Percentiles rank a stretch among this genome's conserved stretches.
These are phyloP conservation scores for Babesia ovis DNA, from an alignment of 169 alveolate species.

Conservation along the genomic window DNA sequence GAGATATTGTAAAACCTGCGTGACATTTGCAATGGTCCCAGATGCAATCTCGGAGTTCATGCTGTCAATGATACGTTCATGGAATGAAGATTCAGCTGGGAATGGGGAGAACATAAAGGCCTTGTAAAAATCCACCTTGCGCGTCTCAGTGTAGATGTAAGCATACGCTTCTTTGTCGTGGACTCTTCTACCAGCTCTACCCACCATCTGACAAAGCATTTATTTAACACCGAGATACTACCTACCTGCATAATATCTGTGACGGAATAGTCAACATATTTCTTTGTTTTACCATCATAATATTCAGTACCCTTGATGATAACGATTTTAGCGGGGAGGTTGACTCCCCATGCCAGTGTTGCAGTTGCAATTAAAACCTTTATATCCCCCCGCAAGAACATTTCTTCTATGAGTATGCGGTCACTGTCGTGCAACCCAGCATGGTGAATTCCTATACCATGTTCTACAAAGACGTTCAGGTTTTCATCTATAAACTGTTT, in stretches of 20 bases:
- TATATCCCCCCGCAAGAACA: constrained; percentile 90
- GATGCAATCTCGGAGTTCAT: constrained; percentile 97
- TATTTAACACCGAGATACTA: background rate
- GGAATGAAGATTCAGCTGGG: constrained; percentile 96
- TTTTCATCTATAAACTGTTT: constrained; percentile 81
- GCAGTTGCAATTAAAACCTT: constrained; percentile 96
- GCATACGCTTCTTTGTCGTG: constrained; percentile 96
- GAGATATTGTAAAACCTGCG: constrained; percentile 81
- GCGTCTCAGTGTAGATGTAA: constrained; percentile 92
- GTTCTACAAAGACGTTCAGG: constrained; percentile 84
- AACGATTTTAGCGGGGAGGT: constrained; percentile 98
- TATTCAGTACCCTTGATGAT: constrained; percentile 89
- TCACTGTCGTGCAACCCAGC: constrained; percentile 81
- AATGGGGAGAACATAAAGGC: constrained; percentile 97
- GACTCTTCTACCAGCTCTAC: constrained; percentile 99
- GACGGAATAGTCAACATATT: constrained; percentile 66
- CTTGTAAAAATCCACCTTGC: constrained; percentile 94
- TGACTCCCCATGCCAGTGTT: constrained; percentile 99
- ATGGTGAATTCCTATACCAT: constrained; percentile 90
- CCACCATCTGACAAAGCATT: constrained; percentile 89
- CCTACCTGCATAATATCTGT: constrained; percentile 70
- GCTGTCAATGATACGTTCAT: constrained; percentile 90
- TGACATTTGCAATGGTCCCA: constrained; percentile 85
- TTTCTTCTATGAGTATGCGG: constrained; percentile 93
- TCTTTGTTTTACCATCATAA: constrained; percentile 75